phyloP scores from a whole-genome alignment of 2,329 filamentous ascomycete species.

The Botrytis fabae region DNA sequence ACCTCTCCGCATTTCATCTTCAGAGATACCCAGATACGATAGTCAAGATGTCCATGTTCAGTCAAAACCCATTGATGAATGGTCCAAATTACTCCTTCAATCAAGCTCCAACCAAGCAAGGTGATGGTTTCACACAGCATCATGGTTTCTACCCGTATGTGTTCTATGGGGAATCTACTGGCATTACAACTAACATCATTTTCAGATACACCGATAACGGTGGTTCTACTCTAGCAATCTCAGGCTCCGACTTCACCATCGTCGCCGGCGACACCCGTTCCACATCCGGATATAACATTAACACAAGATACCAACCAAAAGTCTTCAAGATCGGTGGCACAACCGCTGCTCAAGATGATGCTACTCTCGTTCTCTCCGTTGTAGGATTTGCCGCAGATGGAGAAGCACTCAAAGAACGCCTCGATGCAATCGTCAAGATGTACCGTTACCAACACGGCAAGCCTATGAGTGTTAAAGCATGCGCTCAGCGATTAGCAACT shows the following conservation, averaged over 20 bases:
- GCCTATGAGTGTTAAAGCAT: constrained; percentile 90
- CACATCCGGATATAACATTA: constrained; percentile 97
- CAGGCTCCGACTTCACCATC: constrained; percentile 91
- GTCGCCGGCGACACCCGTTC: constrained; percentile 96
- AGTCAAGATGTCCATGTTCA: constrained; percentile 64
- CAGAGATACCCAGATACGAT: constrained; percentile 14
- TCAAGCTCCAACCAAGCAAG: constrained; percentile 55
- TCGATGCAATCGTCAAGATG: constrained; percentile 96
- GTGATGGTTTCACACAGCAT: constrained; percentile 58
- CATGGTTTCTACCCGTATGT: constrained; percentile 91
- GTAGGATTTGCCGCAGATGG: constrained; percentile 96
- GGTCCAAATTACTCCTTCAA: constrained; percentile 69
- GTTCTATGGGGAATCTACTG: background rate
- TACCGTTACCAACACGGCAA: constrained; percentile 98
- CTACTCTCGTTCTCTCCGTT: constrained; percentile 85
- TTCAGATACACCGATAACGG: constrained; percentile 94
- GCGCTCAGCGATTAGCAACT: constrained; percentile 90
- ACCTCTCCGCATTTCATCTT: constrained; percentile 14
- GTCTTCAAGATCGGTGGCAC: constrained; percentile 96
- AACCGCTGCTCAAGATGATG: constrained; percentile 79
- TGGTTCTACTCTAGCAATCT: constrained; percentile 92
- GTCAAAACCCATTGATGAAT: constrained; percentile 68
- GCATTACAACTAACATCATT: background rate
- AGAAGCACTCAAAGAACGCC: constrained; percentile 86
- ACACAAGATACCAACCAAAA: constrained; percentile 92